Evolutionary conservation across 2,329 filamentous ascomycete genomes (phyloP).

Genomic region (Paramyrothecium roridum): DNA sequence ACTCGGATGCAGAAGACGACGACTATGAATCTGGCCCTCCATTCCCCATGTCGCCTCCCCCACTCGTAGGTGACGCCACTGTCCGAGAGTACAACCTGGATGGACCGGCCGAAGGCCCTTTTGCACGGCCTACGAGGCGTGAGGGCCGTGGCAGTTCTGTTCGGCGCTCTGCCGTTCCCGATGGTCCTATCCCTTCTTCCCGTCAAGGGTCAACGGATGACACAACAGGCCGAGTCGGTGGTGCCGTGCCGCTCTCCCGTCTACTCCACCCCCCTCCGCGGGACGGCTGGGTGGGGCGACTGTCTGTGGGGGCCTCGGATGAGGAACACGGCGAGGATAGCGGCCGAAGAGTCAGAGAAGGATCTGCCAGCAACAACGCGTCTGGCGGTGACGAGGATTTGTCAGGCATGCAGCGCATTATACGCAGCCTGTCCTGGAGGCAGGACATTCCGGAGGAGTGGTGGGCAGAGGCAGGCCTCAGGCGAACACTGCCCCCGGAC

Average conservation of each 20-base stretch:
- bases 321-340: conserved; percentile 17
- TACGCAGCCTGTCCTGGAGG: conserved; percentile 65
- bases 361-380: conserved; percentile 14
- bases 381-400: conserved; percentile 32
- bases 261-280: conserved; percentile 4
- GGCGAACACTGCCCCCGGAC: conserved; percentile 46
- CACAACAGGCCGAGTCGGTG: background rate
- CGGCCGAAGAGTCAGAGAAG: conserved; percentile 13
- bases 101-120: conserved; percentile 6
- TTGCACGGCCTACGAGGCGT: background rate
- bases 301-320: conserved; percentile 21
- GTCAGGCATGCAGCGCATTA: conserved; percentile 67
- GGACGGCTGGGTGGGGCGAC: conserved; percentile 19
- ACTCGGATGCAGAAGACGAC: conserved; percentile 52
- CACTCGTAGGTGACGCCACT: conserved; percentile 12
- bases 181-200: background rate
- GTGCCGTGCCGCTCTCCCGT: conserved; percentile 3
- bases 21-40: conserved; percentile 31
- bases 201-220: background rate
- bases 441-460: conserved; percentile 80
- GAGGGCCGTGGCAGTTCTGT: background rate
- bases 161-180: background rate
- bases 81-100: conserved; percentile 14
- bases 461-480: conserved; percentile 72
- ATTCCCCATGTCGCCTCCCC: background rate